Base-by-base conservation (phyloP, 1,284 basidiomycete species). In the Boletus coffeatus region DNA sequence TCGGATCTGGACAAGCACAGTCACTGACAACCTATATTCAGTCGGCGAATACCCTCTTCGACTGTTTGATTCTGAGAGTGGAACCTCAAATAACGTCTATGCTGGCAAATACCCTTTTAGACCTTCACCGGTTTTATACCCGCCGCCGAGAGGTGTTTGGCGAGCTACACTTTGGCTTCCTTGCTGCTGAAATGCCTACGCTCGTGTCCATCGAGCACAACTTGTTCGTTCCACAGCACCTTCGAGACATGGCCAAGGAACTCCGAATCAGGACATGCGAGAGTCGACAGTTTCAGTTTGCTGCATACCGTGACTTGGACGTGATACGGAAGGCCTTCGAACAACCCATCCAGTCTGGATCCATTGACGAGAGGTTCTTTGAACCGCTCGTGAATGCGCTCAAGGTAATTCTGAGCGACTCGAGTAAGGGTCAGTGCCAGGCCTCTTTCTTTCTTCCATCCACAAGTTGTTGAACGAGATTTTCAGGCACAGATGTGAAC, bases 181-280 rank as follows among this genome's bases (percentile, higher is more conserved):
- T 93, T 11, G 82, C 87, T 5, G 76, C 80, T 16, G 83, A 79
- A 65, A 82, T 92, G 39, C 88, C 90, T 1, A 78, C 81, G 0
- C 79, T 93, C 3, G 85, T 92, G 18, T 81, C 84, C 50, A 75
- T 92, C 53, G 89, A 92, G 74, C 81, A 85, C 57, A 89, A 87
- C 66, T 61, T 70, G 7, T 71, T 80, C 61, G 71, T 91, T 29
- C 75, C 83, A 1, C 77, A 79, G 60, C 73, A 77, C 10, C 75
- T 88, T 13, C 80, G 84, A 18, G 67, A 71, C 7, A 79, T 81
- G 32, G 80, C 80, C 3, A 78, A 74, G 41, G 75, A 75, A 25
- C 78, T 93, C 56, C 84, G 88, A 9, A 75, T 79, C 61, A 75
- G 76, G 4, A 78, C 91, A 3, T 90, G 87, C 68, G 79, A 82